These are phyloP conservation scores for Cladobotryum protrusum DNA, from an alignment of 2,329 filamentous ascomycete genomes.

Conservation along the genomic window DNA sequence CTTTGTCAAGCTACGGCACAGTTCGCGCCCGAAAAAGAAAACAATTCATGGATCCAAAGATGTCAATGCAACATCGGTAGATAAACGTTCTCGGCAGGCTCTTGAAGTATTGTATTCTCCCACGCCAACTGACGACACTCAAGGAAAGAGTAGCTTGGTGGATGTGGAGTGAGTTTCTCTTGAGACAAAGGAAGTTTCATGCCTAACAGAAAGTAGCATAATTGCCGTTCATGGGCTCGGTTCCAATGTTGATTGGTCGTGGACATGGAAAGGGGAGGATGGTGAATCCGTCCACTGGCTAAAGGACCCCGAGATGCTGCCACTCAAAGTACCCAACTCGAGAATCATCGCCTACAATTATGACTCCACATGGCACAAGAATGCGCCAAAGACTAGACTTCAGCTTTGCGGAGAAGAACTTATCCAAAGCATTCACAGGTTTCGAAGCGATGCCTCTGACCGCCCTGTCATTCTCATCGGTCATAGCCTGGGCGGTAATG, in stretches of 20 bases:
- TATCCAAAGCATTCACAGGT: constrained; percentile 9
- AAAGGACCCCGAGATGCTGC: constrained; percentile 14
- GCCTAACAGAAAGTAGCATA: constrained; percentile 9
- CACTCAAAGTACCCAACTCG: constrained; percentile 1
- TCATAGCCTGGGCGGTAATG: too few species aligned
- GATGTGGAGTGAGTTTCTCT: too few species aligned
- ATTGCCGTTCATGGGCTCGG: constrained; percentile 18
- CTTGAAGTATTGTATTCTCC: too few species aligned
- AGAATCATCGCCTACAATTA: constrained; percentile 10
- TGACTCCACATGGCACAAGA: constrained; percentile 13
- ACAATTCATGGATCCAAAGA: too few species aligned
- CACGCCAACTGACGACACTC: too few species aligned
- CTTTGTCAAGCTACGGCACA: too few species aligned
- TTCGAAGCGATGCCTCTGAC: not conserved
- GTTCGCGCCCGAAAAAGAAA: too few species aligned
- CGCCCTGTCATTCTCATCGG: too few species aligned
- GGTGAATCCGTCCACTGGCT: constrained; percentile 13
- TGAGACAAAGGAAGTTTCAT: too few species aligned
- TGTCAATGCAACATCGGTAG: too few species aligned
- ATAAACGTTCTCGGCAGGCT: too few species aligned
- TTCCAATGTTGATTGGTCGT: constrained; percentile 17
- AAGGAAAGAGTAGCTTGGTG: too few species aligned
- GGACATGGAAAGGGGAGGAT: constrained; percentile 12
- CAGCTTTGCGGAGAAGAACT: constrained; percentile 17
- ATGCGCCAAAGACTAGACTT: constrained; percentile 15